Evolutionary conservation across 805 yeast species (phyloP).

Genomic region (Candida easanensis): DNA sequence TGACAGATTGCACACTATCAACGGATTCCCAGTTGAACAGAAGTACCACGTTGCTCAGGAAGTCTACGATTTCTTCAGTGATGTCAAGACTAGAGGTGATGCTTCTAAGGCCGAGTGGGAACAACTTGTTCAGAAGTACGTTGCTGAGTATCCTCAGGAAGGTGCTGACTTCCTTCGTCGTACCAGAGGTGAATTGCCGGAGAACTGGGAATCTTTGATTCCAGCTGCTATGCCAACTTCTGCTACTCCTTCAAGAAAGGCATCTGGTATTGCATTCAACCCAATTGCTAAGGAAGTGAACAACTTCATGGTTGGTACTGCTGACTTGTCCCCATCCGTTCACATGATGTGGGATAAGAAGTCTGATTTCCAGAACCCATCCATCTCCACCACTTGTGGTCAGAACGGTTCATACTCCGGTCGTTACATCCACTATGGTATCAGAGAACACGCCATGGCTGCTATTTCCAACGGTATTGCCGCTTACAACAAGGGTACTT

Average conservation of each 20-base stretch:
- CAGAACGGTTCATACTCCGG: constrained; percentile 90
- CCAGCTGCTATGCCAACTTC: constrained; percentile 72
- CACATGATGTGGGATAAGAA: constrained; percentile 5
- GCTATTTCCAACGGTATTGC: constrained; percentile 97
- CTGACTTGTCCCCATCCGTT: constrained; percentile 3
- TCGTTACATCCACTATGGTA: constrained; percentile 96
- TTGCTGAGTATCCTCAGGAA: constrained; percentile 54
- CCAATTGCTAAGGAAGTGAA: constrained; percentile 2
- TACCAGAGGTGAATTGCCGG: constrained; percentile 72
- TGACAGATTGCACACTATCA: constrained; percentile 75
- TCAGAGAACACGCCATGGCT: constrained; percentile 99
- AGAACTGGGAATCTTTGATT: constrained; percentile 68
- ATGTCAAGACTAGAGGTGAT: constrained; percentile 58
- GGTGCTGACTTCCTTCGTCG: constrained; percentile 66
- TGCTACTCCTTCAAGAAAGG: constrained; percentile 89
- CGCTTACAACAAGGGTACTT: constrained; percentile 78
- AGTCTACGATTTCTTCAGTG: constrained; percentile 68
- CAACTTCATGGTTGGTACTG: constrained; percentile 1
- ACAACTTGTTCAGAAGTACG: constrained; percentile 55
- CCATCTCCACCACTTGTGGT: constrained; percentile 94
- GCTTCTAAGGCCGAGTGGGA: constrained; percentile 77
- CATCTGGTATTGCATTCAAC: constrained; percentile 71
- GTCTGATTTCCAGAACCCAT: constrained; percentile 51
- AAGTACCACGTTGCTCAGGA: constrained; percentile 77
- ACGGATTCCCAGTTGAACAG: constrained; percentile 87